Conservation (phyloP, 2,329 filamentous ascomycete genomes). For the Phaeosphaeriaceae sp. region DNA sequence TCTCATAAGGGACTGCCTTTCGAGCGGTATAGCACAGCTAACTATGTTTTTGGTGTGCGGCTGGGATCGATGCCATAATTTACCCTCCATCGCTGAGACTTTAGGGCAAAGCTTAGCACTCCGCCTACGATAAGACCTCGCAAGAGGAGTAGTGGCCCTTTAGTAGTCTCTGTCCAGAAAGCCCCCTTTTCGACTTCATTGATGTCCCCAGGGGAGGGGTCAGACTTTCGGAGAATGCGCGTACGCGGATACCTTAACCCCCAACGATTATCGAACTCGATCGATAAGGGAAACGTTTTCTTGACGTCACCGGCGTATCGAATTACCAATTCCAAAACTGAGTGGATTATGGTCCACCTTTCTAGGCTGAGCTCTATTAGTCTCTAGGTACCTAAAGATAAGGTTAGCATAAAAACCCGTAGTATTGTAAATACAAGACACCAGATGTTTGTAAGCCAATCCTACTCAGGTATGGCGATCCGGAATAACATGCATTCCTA, state of each 20-base stretch:
- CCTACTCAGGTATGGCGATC: too few relatives aligned
- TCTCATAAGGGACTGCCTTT: slow-evolving; percentile 70
- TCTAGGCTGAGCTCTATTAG: slow-evolving; percentile 58
- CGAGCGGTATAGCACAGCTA: slow-evolving; percentile 65
- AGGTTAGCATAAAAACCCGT: not conserved
- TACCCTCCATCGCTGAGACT: slow-evolving; percentile 66
- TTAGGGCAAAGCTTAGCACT: slow-evolving; percentile 60
- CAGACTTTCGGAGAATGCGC: slow-evolving; percentile 52
- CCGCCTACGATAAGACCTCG: slow-evolving; percentile 36
- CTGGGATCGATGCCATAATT: slow-evolving; percentile 62
- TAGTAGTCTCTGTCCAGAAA: slow-evolving; percentile 44
- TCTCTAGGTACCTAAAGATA: slow-evolving; percentile 39
- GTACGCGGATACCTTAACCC: slow-evolving; percentile 54
- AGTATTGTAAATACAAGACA: not conserved
- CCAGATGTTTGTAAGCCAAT: too few relatives aligned
- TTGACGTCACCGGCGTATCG: slow-evolving; percentile 35
- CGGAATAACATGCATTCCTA: too few relatives aligned
- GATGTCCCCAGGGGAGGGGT: slow-evolving; percentile 40
- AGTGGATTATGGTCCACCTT: slow-evolving; percentile 62
- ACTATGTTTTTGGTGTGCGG: slow-evolving; percentile 59
- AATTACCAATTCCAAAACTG: slow-evolving; percentile 55
- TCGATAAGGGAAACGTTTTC: slow-evolving; percentile 20
- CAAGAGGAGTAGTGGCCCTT: slow-evolving; percentile 54
- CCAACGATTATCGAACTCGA: slow-evolving; percentile 50
- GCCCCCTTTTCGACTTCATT: not conserved